Base-by-base conservation (phyloP, 441 rosid genomes). In the Croton setiger region DNA sequence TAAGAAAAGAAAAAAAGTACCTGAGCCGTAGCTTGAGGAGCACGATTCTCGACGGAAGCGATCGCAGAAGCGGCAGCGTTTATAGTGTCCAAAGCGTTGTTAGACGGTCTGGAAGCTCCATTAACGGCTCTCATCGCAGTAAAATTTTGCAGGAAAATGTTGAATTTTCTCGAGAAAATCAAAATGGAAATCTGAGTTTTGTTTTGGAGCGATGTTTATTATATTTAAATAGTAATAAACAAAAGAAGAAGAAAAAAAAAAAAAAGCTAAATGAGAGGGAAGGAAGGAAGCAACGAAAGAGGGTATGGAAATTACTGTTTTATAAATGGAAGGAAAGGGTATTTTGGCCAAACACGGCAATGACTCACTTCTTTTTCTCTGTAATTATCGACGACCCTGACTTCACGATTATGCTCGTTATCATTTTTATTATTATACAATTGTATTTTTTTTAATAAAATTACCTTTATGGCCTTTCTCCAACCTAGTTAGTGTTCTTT, bases 41-140 rank as follows among this genome's bases (percentile, higher is more conserved):
- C 72, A 80, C 96, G 98, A 81, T 78, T 85, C 83, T 88, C 90
- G 37, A 85, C 85, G 7, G 90, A 83, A 37, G 89, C 90, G 75
- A 94, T 82, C 77, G 88, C 96, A 11, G 86, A 75, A 72, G 96
- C 96, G 69, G 97, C 96, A 39, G 97, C 96, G 93, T 75, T 83
- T 55, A 94, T 80, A 21, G 96, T 89, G 44, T 87, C 90, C 60
- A 86, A 70, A 65, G 85, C 78, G 80, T 71, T 80, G 78, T 72
- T 73, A 43, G 68, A 64, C 54, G 78, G 82, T 73, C 83, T 73
- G 48, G 83, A 57, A 44, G 72, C 81, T 74, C 78, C 78, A 72
- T 72, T 72, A 12, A 58, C 75, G 62, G 75, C 72, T 74, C 93
- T 83, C 90, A 82, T 84, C 81, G n/a, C 45, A 20, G 27, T 9